A percentile compares a stretch with the other conserved stretches of the same genome.
Evolutionary conservation across 805 yeast genomes (phyloP).

Genomic region (Spathaspora arborariae): DNA sequence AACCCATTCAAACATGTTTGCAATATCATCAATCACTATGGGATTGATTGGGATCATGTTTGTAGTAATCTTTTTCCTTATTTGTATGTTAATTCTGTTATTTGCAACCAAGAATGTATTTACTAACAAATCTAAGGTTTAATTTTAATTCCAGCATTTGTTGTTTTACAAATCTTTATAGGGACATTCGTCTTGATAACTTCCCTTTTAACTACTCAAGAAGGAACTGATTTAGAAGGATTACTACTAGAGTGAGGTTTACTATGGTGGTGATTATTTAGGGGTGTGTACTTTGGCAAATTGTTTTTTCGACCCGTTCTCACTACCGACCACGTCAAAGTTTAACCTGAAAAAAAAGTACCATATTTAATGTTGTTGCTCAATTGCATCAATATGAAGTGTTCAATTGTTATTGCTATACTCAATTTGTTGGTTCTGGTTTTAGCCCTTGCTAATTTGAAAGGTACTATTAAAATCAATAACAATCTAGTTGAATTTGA

Average conservation of each 20-base stretch:
- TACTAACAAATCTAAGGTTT: conserved; percentile 8
- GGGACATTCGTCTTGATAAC: conserved; percentile 8
- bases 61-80: conserved; percentile 8
- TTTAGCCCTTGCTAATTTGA: conserved; percentile 24
- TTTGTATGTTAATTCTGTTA: conserved; percentile 11
- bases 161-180: conserved; percentile 7
- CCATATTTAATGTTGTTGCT: background rate
- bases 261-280: background rate
- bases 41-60: conserved; percentile 8
- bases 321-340: conserved; percentile 14
- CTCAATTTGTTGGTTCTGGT: conserved; percentile 18
- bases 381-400: conserved; percentile 16
- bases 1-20: conserved; percentile 9
- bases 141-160: conserved; percentile 9
- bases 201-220: conserved; percentile 5
- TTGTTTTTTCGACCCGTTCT: background rate
- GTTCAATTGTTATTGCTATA: conserved; percentile 12
- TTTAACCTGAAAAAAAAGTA: background rate
- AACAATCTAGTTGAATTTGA: conserved; percentile 23
- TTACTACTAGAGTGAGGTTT: background rate
- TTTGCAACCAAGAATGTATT: conserved; percentile 1
- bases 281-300: conserved; percentile 2
- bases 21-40: conserved; percentile 12
- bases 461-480: conserved; percentile 27
- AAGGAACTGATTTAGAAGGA: conserved; percentile 5